Base-by-base conservation (phyloP, 2,329 filamentous ascomycete species). In the Graphiopsis chlorocephala region DNA sequence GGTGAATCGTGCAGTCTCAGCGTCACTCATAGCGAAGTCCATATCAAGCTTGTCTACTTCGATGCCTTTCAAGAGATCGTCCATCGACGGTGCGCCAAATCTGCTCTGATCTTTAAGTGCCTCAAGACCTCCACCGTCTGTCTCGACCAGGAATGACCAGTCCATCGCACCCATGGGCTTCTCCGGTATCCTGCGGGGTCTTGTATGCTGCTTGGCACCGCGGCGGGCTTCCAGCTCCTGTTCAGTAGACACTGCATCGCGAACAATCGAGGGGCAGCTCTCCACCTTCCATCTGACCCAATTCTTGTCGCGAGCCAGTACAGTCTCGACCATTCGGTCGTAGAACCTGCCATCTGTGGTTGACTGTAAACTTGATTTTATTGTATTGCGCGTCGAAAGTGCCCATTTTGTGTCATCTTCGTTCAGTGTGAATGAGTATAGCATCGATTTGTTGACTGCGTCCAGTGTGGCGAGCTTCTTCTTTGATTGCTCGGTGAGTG, bases 281-380 rank as follows among this genome's bases (percentile, higher is more conserved):
- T 97, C 93, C 66, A 94, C 89, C 80, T 99, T 99, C 95, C 95
- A 99, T 68, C 93, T 90, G 52, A 96, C 93, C 96, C 96, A 99
- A 75, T 98, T 97, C 81, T 97, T 98, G 78, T 99, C 95, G 68
- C 95, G 86, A 26, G 92, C 92, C 31, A 99, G 86, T 33, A 99
- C 94, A 14, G 93, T 98, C 76, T 98, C 94, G 33, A 99, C 93
- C 87, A 98, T 96, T 45, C 95, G 90, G 78, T 93, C 90, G 78
- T 98, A 99, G 78, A 96, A 96, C 68, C 92, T 91, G 31, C 95
- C 95, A 73, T 96, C 93, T 65, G 42, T 66, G 48, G 14, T 62
- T 17, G 55, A 85, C 74, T 90, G 90, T 64, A 99, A 85, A 77
- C 97, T 97, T 65, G 88, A 87, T 65, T 90, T 90, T 72, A 98